phyloP scores from a whole-genome alignment of 2,329 filamentous ascomycete species.

The Fusarium torulosum region DNA sequence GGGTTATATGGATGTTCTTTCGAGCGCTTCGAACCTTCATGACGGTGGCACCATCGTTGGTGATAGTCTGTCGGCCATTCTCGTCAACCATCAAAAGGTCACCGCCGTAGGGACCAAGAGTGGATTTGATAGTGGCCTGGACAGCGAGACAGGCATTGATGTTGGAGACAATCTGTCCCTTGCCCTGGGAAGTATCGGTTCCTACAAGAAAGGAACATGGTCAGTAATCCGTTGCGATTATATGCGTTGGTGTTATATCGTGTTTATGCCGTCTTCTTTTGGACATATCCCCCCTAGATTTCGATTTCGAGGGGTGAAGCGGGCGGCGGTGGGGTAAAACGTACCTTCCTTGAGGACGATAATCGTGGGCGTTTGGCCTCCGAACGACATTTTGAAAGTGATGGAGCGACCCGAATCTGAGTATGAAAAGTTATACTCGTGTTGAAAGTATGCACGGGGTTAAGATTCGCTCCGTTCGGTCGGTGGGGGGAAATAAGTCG shows the following conservation, averaged over 20 bases:
- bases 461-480: conserved; percentile 28
- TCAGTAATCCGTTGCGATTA: conserved; percentile 38
- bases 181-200: conserved; percentile 96
- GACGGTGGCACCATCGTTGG: conserved; percentile 98
- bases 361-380: conserved; percentile 96
- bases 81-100: conserved; percentile 95
- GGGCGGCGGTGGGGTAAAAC: conserved; percentile 61
- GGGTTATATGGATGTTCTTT: background rate
- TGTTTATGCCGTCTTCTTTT: conserved; percentile 23
- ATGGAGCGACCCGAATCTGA: conserved; percentile 19
- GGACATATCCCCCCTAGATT: conserved; percentile 21
- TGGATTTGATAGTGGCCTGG: conserved; percentile 95
- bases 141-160: conserved; percentile 98
- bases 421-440: conserved; percentile 23
- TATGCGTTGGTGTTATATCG: conserved; percentile 2
- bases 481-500: conserved; percentile 43
- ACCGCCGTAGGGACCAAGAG: conserved; percentile 94
- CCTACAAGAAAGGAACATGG: conserved; percentile 65
- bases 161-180: conserved; percentile 96
- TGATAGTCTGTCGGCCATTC: conserved; percentile 97
- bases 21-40: conserved; percentile 80
- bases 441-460: conserved; percentile 19
- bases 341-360: conserved; percentile 97
- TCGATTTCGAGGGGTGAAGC: conserved; percentile 46
- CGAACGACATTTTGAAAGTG: conserved; percentile 85